Evolutionary conservation across 2,329 filamentous ascomycete genomes (phyloP), one percentile per base, ranked within the genome.

Genomic region (Paraphoma sp.): DNA sequence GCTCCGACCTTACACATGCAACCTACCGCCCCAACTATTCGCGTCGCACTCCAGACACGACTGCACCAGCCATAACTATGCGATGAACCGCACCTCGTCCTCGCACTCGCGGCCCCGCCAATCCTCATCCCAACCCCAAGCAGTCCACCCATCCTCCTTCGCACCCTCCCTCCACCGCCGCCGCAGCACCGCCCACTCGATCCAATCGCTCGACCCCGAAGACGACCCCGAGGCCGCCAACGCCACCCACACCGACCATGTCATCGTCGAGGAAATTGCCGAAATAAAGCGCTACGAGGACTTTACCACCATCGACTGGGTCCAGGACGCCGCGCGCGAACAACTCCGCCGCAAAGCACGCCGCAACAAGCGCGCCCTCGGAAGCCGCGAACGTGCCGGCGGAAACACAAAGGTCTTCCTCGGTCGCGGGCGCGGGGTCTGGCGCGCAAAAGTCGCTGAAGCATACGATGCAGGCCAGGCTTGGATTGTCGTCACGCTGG

Each of bases 241-340:
- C 17, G 80, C 81, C 47, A 79, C 81, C 10, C 82, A 82, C 29
- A 86, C 83, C 53, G 86, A 91, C 69, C 86, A 89, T 59, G 87
- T 89, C 60, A 92, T 96, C 64, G 90, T 93, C 59, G 93, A 98
- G 73, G 95, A 99, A 80, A 97, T 99, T 73, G 93, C 91, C 28
- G 90, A 97, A 81, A 98, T 99, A 75, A 97, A 97, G 80, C 87
- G 94, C 80, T 99, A 99, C 80, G 95, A 97, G 81, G 95, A 99
- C 79, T 99, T 99, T 75, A 97, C 93, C 6, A 99, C 95, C 0
- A 95, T 95, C 85, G 95, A 99, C 78, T 99, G 95, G 95, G 94
- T 99, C 0, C 94, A 99, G 76, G 95, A 99, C 84, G 93, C 94
- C 10, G 90, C 93, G 33, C 89, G 93, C 62, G 95, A 97, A 76